Evolutionary conservation across 1,284 basidiomycete genomes (phyloP), one percentile per base, ranked within the genome.

Genomic region (Clitocybe nebularis): DNA sequence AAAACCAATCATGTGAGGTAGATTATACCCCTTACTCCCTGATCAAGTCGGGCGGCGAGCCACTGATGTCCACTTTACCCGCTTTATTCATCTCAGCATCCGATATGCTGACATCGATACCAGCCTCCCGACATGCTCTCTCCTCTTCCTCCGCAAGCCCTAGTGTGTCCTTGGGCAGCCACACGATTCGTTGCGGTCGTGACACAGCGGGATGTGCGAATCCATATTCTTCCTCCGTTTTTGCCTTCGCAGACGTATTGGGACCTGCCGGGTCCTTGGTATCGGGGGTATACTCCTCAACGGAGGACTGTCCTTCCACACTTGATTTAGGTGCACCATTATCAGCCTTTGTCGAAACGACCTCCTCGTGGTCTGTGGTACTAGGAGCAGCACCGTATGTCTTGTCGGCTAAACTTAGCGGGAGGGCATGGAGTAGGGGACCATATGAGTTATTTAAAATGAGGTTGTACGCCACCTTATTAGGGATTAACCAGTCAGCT

Each of bases 131-230:
- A 58, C 84, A 83, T 48, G 64, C 77, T 45, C 62, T 58, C 51
- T 77, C 77, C 64, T 92, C 88, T 47, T 77, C 80, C 45, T 71
- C 69, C 8, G 67, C 76, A 36, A 92, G 33, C 49, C 88, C 88
- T 3, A 86, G 67, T 33, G 70, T 60, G 55, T 94, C 90, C 36
- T 62, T 59, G 9, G 92, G 88, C 39, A 95, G 63, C 93, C 93
- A 96, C 26, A 96, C 67, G 7, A 79, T 69, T 44, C 79, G 72
- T 63, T 91, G 87, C 32, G 83, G 79, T 39, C 83, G 75, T 39
- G 82, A 80, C 8, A 80, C 71, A 7, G 88, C 89, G 10, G 90
- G 91, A 54, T 92, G 91, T 41, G 85, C 81, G 66, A 93, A 95
- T 30, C 77, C 77, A 49, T 77, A 79, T 26, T 73, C 67, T 2